Percentiles rank a stretch among this genome's conserved stretches.
Evolutionary conservation across 2,329 filamentous ascomycete genomes (phyloP).

Genomic region (Aspergillus sp.): DNA sequence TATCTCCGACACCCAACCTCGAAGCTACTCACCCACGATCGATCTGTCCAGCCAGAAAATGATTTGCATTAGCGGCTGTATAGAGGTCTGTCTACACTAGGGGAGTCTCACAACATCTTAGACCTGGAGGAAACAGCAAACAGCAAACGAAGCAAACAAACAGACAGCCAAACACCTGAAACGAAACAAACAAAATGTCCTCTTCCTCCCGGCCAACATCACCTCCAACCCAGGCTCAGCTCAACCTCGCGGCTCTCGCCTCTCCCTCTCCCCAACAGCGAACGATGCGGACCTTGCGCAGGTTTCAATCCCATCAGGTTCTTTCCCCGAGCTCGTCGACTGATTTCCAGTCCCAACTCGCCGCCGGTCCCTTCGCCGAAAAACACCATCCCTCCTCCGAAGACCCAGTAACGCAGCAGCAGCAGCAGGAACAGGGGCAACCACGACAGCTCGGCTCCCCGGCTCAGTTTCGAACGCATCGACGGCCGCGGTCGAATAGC

Average conservation of each 20-base stretch:
- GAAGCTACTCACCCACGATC: too few relatives aligned
- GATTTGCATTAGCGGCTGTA: constrained; percentile 10
- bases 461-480: constrained; percentile 18
- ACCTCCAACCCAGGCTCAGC: constrained; percentile 17
- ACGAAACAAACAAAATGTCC: constrained; percentile 1
- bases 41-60: constrained; percentile 11
- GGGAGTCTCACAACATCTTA: background rate
- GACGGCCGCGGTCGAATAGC: constrained; percentile 62
- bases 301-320: constrained; percentile 66
- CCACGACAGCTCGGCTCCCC: constrained; percentile 4
- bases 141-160: background rate
- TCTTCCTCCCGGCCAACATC: background rate
- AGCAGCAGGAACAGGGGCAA: background rate
- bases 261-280: constrained; percentile 45
- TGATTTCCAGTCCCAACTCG: constrained; percentile 33
- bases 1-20: background rate
- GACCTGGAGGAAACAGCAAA: background rate
- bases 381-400: constrained; percentile 12
- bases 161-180: background rate
- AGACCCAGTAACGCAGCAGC: background rate
- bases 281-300: constrained; percentile 59
- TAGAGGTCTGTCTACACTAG: constrained; percentile 1
- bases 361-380: constrained; percentile 19
- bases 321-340: constrained; percentile 46
- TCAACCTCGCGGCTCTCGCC: constrained; percentile 19